Evolutionary conservation across 73 alveolate species (phyloP).

Genomic region (Paramecium biaurelia): DNA sequence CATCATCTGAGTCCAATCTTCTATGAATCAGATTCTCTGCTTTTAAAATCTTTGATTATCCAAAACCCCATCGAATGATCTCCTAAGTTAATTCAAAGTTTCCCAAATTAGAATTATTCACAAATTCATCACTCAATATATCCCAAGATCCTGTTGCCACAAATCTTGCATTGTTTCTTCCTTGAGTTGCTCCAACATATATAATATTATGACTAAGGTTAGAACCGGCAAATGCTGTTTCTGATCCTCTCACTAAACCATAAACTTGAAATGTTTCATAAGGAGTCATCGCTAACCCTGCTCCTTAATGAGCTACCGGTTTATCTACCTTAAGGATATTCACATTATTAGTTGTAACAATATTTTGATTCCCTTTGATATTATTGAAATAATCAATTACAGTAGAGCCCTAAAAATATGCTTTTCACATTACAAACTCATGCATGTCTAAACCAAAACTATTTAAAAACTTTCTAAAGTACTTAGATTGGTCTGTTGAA

Average conservation of each 20-base stretch:
- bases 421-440: slow-evolving; percentile 26
- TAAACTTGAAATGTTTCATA: slow-evolving; percentile 56
- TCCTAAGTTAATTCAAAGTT: background rate
- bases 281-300: slow-evolving; percentile 53
- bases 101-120: background rate
- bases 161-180: slow-evolving; percentile 61
- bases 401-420: background rate
- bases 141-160: slow-evolving; percentile 56
- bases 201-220: slow-evolving; percentile 15
- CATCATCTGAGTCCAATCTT: slow-evolving; percentile 31
- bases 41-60: slow-evolving; percentile 3
- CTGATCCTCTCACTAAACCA: slow-evolving; percentile 63
- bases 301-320: slow-evolving; percentile 50
- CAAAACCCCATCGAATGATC: slow-evolving; percentile 26
- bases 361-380: background rate
- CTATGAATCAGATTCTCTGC: slow-evolving; percentile 48
- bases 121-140: slow-evolving; percentile 50
- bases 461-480: slow-evolving; percentile 31
- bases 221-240: slow-evolving; percentile 27
- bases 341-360: background rate
- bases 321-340: background rate
- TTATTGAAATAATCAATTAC: slow-evolving; percentile 56
- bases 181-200: slow-evolving; percentile 59
- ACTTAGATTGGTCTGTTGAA: slow-evolving; percentile 5
- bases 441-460: slow-evolving; percentile 55